These are phyloP conservation scores for Thinopyrum elongatum DNA, from an alignment of 176 grass and related monocot genomes.

Conservation along the genomic window DNA sequence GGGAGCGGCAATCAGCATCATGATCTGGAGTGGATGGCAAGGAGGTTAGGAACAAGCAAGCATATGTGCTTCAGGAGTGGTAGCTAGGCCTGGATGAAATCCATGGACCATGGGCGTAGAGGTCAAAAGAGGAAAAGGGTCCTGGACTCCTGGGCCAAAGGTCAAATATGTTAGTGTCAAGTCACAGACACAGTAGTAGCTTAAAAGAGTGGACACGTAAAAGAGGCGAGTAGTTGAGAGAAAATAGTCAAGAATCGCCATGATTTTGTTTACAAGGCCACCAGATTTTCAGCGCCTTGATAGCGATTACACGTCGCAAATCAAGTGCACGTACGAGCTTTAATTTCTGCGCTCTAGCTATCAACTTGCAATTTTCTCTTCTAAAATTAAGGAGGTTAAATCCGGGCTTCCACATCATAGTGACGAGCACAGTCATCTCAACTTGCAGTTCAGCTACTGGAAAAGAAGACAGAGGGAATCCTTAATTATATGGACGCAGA, in stretches of 20 bases:
- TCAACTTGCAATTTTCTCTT: no score
- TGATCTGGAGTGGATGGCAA: slow-evolving; percentile 40
- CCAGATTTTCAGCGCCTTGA: not conserved
- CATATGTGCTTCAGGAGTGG: not conserved
- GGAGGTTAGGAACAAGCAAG: slow-evolving; percentile 15
- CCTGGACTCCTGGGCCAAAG: not conserved
- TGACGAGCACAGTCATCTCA: no score
- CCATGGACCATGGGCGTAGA: not conserved
- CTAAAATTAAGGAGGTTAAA: no score
- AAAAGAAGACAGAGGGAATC: no score
- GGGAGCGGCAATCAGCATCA: not conserved
- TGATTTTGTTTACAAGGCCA: not conserved
- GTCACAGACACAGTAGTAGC: not conserved
- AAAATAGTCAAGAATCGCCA: slow-evolving; percentile 11
- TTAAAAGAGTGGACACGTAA: slow-evolving; percentile 19
- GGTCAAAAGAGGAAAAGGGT: not conserved
- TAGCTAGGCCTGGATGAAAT: not conserved
- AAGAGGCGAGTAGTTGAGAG: not conserved
- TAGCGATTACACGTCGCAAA: not conserved
- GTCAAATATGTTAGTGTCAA: not conserved
- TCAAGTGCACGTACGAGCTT: not conserved
- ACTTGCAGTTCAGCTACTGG: no score
- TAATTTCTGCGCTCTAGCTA: not conserved
- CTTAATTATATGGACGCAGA: no score
- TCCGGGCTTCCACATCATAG: no score